Base-by-base conservation (phyloP, 371 early-diverging fungal genomes). In the Mortierella sp. region DNA sequence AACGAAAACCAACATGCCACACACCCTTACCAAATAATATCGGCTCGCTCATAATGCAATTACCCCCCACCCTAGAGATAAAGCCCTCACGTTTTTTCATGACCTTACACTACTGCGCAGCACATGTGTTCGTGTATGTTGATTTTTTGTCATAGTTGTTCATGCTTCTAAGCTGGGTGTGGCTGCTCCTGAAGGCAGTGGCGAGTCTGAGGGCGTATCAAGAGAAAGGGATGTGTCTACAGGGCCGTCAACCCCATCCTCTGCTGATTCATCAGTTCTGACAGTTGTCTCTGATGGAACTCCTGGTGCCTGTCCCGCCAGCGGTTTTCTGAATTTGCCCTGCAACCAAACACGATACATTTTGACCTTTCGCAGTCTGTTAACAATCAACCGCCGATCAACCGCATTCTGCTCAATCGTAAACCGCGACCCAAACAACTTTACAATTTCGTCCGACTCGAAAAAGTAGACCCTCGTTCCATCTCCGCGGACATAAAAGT, bases 341-440 rank as follows among this genome's bases (percentile, higher is more conserved):
- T 99, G 99, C 32, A 99, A 87, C 99, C 99, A 99, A 5, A 96
- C 94, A 6, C 99, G 92, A 85, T 98, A 97, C 99, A 99, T 99
- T 88, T 99, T 98, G 48, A 99, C 89, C 88, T 97, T 95, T 18
- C 94, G 90, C 82, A 94, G 90, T 48, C 99, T 91, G 89, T 99
- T 99, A 43, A 99, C 97, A 29, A 99, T 91, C 76, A 99, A 90
- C n/a, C 99, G 89, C 51, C 97, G 92, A 78, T 99, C 99, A 2
- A 97, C 94, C 4, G 94, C 98, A 81, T 96, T 97, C 81, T 99
- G 97, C 78, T 95, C 93, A 38, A 98, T 88, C 68, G 87, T 86
- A 81, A 96, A 95, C 63, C 74, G 60, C 24, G 80, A 72, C n/a
- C 91, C 91, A 83, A 93, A 93, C 14, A 95, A 75, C 68, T 81